Evolutionary conservation across 148 eudicot species (phyloP).

Genomic region (Diospyros lotus): DNA sequence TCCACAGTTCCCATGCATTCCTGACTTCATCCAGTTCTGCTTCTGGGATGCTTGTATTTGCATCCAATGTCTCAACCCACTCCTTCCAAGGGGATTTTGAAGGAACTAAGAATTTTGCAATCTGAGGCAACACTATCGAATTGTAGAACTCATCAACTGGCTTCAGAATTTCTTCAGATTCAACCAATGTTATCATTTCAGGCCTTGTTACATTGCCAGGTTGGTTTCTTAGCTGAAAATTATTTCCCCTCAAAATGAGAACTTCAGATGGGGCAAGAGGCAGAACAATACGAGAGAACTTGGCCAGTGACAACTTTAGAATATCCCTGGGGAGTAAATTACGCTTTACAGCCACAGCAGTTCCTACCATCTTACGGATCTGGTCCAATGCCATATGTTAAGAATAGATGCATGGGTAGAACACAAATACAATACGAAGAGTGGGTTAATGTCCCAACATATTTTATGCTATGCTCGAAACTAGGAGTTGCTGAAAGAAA

Average conservation of each 20-base stretch:
- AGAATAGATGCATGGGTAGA: background rate
- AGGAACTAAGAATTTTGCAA: constrained; percentile 69
- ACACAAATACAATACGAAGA: background rate
- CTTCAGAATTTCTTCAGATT: constrained; percentile 66
- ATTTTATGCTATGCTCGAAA: too few relatives aligned
- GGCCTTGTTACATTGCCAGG: constrained; percentile 74
- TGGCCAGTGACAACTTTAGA: constrained; percentile 62
- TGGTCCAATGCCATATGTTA: constrained; percentile 23
- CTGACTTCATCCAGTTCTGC: constrained; percentile 64
- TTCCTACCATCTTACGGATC: constrained; percentile 98
- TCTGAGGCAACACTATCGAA: constrained; percentile 52
- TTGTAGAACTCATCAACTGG: constrained; percentile 57
- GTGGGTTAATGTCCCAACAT: too few relatives aligned
- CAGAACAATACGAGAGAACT: constrained; percentile 68
- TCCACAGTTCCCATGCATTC: constrained; percentile 59
- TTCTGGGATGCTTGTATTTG: constrained; percentile 64
- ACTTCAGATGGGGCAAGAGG: constrained; percentile 96
- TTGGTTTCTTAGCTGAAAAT: constrained; percentile 51
- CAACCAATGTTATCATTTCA: constrained; percentile 66
- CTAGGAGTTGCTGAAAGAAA: too few relatives aligned
- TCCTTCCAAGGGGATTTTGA: constrained; percentile 69
- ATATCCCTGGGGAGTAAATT: constrained; percentile 72
- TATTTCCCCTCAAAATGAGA: constrained; percentile 69
- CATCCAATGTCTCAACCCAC: constrained; percentile 73
- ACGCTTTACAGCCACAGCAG: constrained; percentile 88